Conservation (phyloP, 306 rosid species). For the Prunus davidiana region DNA sequence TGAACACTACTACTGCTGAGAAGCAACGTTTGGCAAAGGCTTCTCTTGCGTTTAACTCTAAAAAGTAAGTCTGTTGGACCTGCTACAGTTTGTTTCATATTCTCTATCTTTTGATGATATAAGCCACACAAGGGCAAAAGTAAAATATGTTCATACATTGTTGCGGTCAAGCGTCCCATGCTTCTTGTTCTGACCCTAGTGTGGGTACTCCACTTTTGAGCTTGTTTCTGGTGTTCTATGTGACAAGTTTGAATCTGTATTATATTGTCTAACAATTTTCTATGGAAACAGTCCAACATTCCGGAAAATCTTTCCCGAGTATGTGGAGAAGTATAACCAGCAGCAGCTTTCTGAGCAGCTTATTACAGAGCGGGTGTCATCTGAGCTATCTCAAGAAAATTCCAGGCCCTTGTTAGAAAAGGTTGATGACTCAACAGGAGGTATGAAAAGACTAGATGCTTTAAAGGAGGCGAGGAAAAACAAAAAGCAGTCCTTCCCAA, state of each 20-base stretch:
- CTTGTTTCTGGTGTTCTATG: background rate
- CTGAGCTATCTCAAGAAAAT: conserved; percentile 34
- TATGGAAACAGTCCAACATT: conserved; percentile 59
- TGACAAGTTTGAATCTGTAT: background rate
- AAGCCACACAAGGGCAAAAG: background rate
- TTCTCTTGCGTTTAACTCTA: conserved; percentile 85
- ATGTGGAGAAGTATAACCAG: conserved; percentile 79
- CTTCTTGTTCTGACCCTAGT: background rate
- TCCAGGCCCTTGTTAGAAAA: conserved; percentile 43
- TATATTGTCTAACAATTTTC: conserved; percentile 12
- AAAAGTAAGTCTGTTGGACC: conserved; percentile 57
- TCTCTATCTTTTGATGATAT: background rate
- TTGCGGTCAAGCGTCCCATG: background rate
- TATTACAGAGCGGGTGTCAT: conserved; percentile 41
- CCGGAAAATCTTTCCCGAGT: conserved; percentile 90
- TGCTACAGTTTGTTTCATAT: conserved; percentile 8
- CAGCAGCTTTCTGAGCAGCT: conserved; percentile 54
- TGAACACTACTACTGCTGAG: conserved; percentile 72
- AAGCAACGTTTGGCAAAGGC: conserved; percentile 88
- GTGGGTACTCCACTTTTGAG: background rate
- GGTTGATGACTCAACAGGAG: conserved; percentile 40
- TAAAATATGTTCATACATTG: background rate
- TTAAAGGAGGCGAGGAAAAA: conserved; percentile 43
- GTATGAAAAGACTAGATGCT: conserved; percentile 37
- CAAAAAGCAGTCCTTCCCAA: conserved; percentile 61